Evolutionary conservation across 2,329 filamentous ascomycete species (phyloP).

Genomic region (Diaporthe destruens): DNA sequence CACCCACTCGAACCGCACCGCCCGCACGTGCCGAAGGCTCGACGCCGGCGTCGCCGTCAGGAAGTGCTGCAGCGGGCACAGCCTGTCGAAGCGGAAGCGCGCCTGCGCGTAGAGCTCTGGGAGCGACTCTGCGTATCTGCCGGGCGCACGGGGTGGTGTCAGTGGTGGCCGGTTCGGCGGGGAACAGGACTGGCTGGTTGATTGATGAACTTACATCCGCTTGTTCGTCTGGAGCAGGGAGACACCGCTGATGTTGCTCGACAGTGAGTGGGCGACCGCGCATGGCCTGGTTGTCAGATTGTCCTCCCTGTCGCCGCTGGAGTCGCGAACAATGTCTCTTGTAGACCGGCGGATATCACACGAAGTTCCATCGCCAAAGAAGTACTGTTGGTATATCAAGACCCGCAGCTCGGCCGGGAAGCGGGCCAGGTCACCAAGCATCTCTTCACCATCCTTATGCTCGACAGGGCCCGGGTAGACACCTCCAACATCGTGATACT

Average conservation of each 20-base stretch:
- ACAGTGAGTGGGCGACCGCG: slow-evolving; percentile 2
- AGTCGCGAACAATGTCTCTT: background rate
- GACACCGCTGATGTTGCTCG: slow-evolving; percentile 19
- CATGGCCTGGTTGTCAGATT: slow-evolving; percentile 8
- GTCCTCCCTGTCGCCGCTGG: background rate
- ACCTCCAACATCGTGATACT: background rate
- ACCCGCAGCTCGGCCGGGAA: slow-evolving; percentile 21
- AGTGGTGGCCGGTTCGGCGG: background rate
- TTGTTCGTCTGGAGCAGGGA: slow-evolving; percentile 19
- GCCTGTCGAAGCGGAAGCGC: slow-evolving; percentile 24
- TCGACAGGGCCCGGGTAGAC: background rate
- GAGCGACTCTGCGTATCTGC: slow-evolving; percentile 1
- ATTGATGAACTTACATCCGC: background rate
- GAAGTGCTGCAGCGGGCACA: slow-evolving; percentile 31
- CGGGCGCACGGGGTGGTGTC: background rate
- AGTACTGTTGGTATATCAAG: slow-evolving; percentile 7
- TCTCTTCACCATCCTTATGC: background rate
- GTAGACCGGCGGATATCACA: slow-evolving; percentile 5
- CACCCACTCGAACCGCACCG: slow-evolving; percentile 24
- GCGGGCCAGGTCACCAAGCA: slow-evolving; percentile 13
- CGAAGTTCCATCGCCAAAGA: background rate
- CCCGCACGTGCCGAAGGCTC: background rate
- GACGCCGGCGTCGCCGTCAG: background rate
- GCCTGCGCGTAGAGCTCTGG: slow-evolving; percentile 20
- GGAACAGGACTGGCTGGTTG: background rate